Evolutionary conservation across 805 yeast genomes (phyloP), one percentile per base, ranked within the genome.

Genomic region (Cyberlindnera galapagoensis): DNA sequence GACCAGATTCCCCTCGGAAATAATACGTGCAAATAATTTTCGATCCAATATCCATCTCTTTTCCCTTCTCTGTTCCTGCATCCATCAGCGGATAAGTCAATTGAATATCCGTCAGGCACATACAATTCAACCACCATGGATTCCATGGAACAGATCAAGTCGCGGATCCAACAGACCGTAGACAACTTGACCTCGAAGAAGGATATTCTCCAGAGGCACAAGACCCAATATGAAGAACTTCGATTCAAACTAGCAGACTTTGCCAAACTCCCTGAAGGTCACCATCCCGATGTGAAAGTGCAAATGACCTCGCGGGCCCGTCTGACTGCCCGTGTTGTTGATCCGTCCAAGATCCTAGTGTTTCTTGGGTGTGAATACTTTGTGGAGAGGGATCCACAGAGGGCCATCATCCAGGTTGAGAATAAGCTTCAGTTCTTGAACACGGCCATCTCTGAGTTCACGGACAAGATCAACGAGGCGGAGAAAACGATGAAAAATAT

Each of bases 331-430:
- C 31, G 23, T 6, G 44, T 49, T 7, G 9, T 30, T 3, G 39
- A 52, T 26, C 52, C 57, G 6, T 28, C 34, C 9, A 44, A 43
- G 34, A 41, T 49, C 6, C 31, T 58, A 44, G 62, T 62, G 3
- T 47, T 48, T 7, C 39, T 67, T 8, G 70, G 71, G 1, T 61
- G 55, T 30, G 70, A 63, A 4, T 65, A 63, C 38, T 64, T 60
- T 40, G 64, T 52, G 10, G 62, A 63, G 25, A 53, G 53, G 36
- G 43, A 47, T 2, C 45, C 46, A 2, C 22, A 19, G 2, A 57
- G 56, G 7, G 69, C 71, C 1, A 35, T 34, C 1, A 37, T 35
- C 4, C 59, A 54, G 21, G 51, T 43, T 51, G 30, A 47, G 39
- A 18, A 45, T 22, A 54, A 61, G 33, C 29, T 61, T 5, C 44